These are phyloP conservation scores for Moniliophthora roreri DNA, from an alignment of 1,284 basidiomycete species.

Conservation along the genomic window DNA sequence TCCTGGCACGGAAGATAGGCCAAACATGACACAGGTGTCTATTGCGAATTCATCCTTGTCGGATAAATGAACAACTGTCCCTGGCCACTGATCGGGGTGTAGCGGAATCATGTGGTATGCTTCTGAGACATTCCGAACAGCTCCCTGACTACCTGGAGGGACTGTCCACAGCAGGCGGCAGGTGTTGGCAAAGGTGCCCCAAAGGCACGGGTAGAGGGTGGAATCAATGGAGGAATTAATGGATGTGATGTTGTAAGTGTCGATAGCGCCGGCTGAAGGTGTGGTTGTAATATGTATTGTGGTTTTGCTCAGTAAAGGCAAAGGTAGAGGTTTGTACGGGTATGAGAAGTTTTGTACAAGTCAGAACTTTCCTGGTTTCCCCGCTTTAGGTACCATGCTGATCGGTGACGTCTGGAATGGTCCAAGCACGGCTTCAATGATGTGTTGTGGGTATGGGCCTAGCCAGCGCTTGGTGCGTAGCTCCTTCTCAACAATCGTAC, in stretches of 20 bases:
- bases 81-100: slow-evolving; percentile 33
- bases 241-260: slow-evolving; percentile 7
- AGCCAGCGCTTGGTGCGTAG: not conserved
- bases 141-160: slow-evolving; percentile 33
- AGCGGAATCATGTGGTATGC: slow-evolving; percentile 35
- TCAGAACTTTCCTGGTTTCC: slow-evolving; percentile 16
- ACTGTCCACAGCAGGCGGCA: slow-evolving; percentile 19
- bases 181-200: slow-evolving; percentile 12
- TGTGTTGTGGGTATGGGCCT: slow-evolving; percentile 9
- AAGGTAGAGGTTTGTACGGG: slow-evolving; percentile 4
- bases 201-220: slow-evolving; percentile 8
- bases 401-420: slow-evolving; percentile 23
- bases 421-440: slow-evolving; percentile 15
- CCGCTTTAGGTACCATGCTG: slow-evolving; percentile 20
- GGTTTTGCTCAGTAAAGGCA: not conserved
- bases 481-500: not conserved
- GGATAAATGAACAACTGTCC: slow-evolving; percentile 22
- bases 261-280: too few species aligned
- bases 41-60: slow-evolving; percentile 25
- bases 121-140: slow-evolving; percentile 31
- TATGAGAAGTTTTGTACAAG: slow-evolving; percentile 21
- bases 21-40: slow-evolving; percentile 31
- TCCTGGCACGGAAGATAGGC: slow-evolving; percentile 27
- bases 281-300: too few species aligned
- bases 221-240: slow-evolving; percentile 16